Evolutionary conservation across 257 asterid genomes (phyloP).

Genomic region (Nicotiana undulata): DNA sequence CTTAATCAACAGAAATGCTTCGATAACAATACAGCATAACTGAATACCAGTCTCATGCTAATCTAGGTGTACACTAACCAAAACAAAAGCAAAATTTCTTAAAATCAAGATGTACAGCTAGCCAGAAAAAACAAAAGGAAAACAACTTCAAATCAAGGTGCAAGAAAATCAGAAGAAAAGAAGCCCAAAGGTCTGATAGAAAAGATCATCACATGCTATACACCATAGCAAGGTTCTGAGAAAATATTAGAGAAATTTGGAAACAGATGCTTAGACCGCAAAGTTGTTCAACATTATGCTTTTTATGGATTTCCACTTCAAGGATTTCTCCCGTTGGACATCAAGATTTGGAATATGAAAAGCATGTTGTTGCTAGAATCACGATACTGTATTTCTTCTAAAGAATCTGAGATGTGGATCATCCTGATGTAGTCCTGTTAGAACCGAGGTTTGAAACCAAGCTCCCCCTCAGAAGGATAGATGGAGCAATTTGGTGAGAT

Average conservation of each 20-base stretch:
- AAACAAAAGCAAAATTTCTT: not conserved
- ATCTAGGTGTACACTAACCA: not conserved
- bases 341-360: too few species aligned
- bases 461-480: too few species aligned
- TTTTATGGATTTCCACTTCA: too few species aligned
- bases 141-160: not conserved
- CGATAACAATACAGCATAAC: slow-evolving; percentile 6
- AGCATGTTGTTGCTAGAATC: too few species aligned
- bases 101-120: not conserved
- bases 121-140: not conserved
- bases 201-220: not conserved
- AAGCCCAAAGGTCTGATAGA: not conserved
- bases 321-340: too few species aligned
- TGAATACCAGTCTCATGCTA: not conserved
- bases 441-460: too few species aligned
- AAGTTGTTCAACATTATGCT: not conserved
- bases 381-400: too few species aligned
- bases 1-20: slow-evolving; percentile 17
- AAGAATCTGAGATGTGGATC: too few species aligned
- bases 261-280: not conserved
- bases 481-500: too few species aligned
- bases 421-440: too few species aligned
- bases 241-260: not conserved
- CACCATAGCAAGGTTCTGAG: not conserved
- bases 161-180: not conserved